Evolutionary conservation across 805 yeast species (phyloP).

Genomic region (Candida tibetensis): DNA sequence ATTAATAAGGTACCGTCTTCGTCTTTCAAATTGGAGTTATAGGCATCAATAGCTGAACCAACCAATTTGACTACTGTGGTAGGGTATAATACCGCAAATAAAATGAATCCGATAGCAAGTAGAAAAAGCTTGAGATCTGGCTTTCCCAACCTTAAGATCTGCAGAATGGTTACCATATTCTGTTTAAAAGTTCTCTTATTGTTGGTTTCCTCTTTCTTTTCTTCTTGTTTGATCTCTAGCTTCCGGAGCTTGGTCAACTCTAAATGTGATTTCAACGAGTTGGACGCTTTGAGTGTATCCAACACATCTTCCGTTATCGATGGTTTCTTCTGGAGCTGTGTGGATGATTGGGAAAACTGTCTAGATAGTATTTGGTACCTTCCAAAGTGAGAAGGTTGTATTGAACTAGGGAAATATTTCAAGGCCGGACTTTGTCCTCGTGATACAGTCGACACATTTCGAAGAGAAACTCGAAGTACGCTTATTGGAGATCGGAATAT

Average conservation of each 20-base stretch:
- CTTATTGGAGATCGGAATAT: not conserved
- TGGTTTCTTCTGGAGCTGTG: not conserved
- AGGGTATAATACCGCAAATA: constrained; percentile 44
- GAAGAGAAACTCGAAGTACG: not conserved
- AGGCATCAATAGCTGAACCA: constrained; percentile 44
- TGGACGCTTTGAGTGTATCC: constrained; percentile 4
- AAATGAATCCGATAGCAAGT: constrained; percentile 39
- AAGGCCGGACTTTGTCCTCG: not conserved
- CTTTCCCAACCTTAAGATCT: constrained; percentile 37
- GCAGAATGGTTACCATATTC: constrained; percentile 35
- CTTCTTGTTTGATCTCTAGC: constrained; percentile 27
- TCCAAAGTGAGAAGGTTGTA: not conserved
- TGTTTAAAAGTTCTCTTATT: constrained; percentile 28
- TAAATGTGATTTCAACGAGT: constrained; percentile 27
- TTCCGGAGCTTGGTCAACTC: constrained; percentile 24
- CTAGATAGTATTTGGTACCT: not conserved
- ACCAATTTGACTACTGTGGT: constrained; percentile 43
- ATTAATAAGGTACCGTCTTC: constrained; percentile 39
- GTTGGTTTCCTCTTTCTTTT: constrained; percentile 22
- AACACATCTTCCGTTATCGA: constrained; percentile 3
- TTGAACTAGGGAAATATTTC: not conserved
- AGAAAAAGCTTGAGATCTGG: constrained; percentile 39
- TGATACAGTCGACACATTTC: not conserved
- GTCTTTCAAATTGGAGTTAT: constrained; percentile 32
- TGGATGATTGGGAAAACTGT: not conserved